Base-by-base conservation (phyloP, 768 basidiomycete genomes). In the Psilocybe azurescens region DNA sequence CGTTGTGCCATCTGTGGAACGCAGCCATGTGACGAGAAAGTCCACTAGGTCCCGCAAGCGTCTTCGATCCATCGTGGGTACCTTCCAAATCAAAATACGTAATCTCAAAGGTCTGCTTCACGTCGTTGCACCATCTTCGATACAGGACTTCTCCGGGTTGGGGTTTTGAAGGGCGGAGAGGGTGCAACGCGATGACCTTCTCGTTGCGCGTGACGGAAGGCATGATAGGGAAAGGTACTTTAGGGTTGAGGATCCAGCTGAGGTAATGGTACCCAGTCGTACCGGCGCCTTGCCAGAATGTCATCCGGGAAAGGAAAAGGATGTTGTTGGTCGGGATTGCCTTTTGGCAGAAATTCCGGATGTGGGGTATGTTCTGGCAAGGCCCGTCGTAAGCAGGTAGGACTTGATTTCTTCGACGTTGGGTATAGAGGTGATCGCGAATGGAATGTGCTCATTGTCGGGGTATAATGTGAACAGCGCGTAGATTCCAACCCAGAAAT, bases 261-360 rank as follows among this genome's bases (percentile, higher is more conserved):
- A 63, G 69, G 32, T 36, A 38, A 61, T 68, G 75, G 60, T 66
- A 69, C 18, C 79, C 77, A 13, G 66, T 70, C 5, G 77, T 78
- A 11, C 82, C 83, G 1, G 81, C 83, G 4, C 78, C 83, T n/a
- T 83, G 83, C 83, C 83, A 84, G 69, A 84, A 84, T 0, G 79
- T 68, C 0, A 77, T 70, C 29, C 81, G 73, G 9, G 73, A 73
- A 56, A 84, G 73, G 69, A 80, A 80, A 49, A 80, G 60, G 14
- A 74, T 70, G 10, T 70, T 65, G 11, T 67, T 56, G 5, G 63
- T 51, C 18, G 53, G 58, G 57, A 56, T 63, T 48, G 60, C 16
- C 33, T 49, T 67, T 36, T 64, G 69, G 52, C 11, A 2, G 53
- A 30, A 10, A 47, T 39, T 54, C 39, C 56, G 32, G 60, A 59